A percentile compares a stretch with the other conserved stretches of the same genome.
Conservation (phyloP, 2,329 filamentous ascomycete species). For the Penicillium sp. region DNA sequence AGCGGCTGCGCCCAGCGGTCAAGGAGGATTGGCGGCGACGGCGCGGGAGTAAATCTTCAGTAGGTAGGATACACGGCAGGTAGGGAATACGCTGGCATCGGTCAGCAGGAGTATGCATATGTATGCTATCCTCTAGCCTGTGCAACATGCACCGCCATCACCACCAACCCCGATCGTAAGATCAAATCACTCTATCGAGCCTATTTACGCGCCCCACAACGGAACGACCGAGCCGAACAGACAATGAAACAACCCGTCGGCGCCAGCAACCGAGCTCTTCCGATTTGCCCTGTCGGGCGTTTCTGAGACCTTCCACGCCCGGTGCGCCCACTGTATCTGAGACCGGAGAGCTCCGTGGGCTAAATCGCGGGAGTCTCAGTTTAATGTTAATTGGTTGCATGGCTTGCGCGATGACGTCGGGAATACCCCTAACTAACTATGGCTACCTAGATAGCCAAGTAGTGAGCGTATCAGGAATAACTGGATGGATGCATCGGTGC, state of each 20-base stretch:
- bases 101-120: no score
- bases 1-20: not conserved
- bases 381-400: slow-evolving; percentile 12
- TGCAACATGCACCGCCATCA: no score
- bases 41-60: no score
- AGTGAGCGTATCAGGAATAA: no score
- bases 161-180: no score
- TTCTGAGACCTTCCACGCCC: slow-evolving; percentile 8
- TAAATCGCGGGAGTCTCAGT: slow-evolving; percentile 20
- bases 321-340: slow-evolving; percentile 10
- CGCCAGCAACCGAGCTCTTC: slow-evolving; percentile 24
- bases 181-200: slow-evolving; percentile 1
- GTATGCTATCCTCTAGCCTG: no score
- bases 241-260: slow-evolving; percentile 24
- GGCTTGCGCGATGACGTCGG: slow-evolving; percentile 14
- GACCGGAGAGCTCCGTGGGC: slow-evolving; percentile 19
- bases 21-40: no score
- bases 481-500: no score
- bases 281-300: slow-evolving; percentile 20
- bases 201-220: slow-evolving; percentile 22
- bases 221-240: slow-evolving; percentile 23
- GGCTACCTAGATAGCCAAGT: no score
- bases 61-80: no score
- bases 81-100: no score
- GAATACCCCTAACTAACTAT: not conserved